Base-by-base conservation (phyloP, 2,329 filamentous ascomycete genomes). In the Aspergillus hortae region DNA sequence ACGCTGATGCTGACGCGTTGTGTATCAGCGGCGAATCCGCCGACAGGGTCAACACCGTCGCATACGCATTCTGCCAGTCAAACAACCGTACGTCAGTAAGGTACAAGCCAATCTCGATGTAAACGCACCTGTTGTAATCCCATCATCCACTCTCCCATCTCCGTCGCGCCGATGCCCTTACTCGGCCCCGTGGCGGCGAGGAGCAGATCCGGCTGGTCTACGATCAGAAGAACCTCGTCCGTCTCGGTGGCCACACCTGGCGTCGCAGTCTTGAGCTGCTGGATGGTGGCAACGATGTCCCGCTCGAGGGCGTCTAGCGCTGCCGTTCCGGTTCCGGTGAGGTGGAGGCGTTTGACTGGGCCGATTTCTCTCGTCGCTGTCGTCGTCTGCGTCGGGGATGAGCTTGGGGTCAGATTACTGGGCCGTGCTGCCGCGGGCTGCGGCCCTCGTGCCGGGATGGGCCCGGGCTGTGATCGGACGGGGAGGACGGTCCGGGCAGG, bases 1-100 rank as follows among this genome's bases (percentile, higher is more conserved):
- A 72, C 21, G 72, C 67, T 27, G 52, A 62, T 15, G 59, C 49
- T 43, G 66, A 63, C 27, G 62, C 62, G 55, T 70, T 71, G 49
- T 81, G 79, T 47, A 92, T 73, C 27, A 95, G 78, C 1, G 92
- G 85, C 1, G 82, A 77, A 66, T 94, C 90, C 21, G 89, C 87
- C n/a, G 87, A 79, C 23, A 88, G 66, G 0, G 86, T 82, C 40
- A 94, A 61, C 15, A 94, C 70, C 2, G 84, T 82, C 48, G 86
- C 77, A 72, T 90, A 78, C 4, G 85, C 81, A 58, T 78, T 73
- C 83, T 88, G 54, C 11, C 41, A 27, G 40, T 6, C 30, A 44
- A 12, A 44, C 19, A 4, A 14, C 5, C 27, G 32, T 35, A 21
- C 12, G 12, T 52, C 23, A 48, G 49, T 17, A 23, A 9, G 27